Evolutionary conservation across 495 filamentous ascomycete genomes (phyloP).

Genomic region (Parathielavia appendiculata): DNA sequence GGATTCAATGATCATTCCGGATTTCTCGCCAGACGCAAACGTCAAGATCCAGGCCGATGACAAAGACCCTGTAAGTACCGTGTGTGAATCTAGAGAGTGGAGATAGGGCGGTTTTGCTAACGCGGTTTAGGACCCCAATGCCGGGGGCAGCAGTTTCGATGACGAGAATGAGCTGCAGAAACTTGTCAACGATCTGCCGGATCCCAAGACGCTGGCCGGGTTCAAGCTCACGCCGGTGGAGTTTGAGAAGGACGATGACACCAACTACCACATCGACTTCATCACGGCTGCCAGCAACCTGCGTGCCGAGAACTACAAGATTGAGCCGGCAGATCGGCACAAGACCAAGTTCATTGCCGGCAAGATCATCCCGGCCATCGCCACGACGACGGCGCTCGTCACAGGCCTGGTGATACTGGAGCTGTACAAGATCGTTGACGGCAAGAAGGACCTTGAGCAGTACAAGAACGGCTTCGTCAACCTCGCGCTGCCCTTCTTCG

Average conservation of each 20-base stretch:
- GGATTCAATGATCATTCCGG: slow-evolving; percentile 90
- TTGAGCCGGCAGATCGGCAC: slow-evolving; percentile 83
- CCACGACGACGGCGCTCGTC: slow-evolving; percentile 92
- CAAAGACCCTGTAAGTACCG: slow-evolving; percentile 65
- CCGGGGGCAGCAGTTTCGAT: slow-evolving; percentile 52
- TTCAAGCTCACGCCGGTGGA: slow-evolving; percentile 89
- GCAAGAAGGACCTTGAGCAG: slow-evolving; percentile 88
- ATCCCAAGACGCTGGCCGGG: slow-evolving; percentile 71
- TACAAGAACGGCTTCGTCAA: slow-evolving; percentile 99
- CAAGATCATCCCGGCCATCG: slow-evolving; percentile 99
- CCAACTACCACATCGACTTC: slow-evolving; percentile 98
- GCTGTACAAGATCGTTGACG: slow-evolving; percentile 94
- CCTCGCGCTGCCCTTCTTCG: slow-evolving; percentile 92
- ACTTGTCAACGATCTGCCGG: slow-evolving; percentile 63
- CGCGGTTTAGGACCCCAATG: slow-evolving; percentile 68
- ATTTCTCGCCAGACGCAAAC: slow-evolving; percentile 84
- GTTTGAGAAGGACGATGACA: slow-evolving; percentile 99
- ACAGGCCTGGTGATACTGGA: slow-evolving; percentile 91
- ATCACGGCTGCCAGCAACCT: slow-evolving; percentile 96
- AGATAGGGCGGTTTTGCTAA: background rate
- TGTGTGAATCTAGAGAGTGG: background rate
- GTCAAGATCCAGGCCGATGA: slow-evolving; percentile 98
- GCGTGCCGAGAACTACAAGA: slow-evolving; percentile 96
- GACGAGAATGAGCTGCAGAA: slow-evolving; percentile 68
- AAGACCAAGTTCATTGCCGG: slow-evolving; percentile 99